A percentile compares a stretch with the other conserved stretches of the same genome.
Conservation (phyloP, 2,329 filamentous ascomycete species). For the Xylariaceae sp. region DNA sequence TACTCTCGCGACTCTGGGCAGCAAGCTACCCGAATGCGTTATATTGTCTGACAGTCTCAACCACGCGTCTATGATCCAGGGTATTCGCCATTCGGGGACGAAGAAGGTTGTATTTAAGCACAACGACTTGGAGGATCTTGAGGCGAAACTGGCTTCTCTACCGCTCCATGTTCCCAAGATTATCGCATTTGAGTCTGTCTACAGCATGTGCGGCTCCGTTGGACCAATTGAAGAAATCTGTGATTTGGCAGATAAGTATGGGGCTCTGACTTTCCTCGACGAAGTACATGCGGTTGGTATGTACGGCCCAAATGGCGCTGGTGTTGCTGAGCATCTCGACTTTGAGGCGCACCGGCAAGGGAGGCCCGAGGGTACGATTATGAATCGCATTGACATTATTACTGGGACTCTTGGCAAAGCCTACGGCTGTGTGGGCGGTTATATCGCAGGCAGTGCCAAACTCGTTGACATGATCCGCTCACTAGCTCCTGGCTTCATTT, state of each 20-base stretch:
- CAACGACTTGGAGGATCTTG: conserved; percentile 90
- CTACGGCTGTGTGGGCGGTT: conserved; percentile 95
- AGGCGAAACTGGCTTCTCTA: conserved; percentile 85
- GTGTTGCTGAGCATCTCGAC: conserved; percentile 95
- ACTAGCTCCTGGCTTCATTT: conserved; percentile 95
- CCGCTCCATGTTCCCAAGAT: conserved; percentile 88
- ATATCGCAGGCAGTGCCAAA: conserved; percentile 85
- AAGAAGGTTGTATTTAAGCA: conserved; percentile 99
- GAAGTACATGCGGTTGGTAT: conserved; percentile 99
- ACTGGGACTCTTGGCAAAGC: conserved; percentile 96
- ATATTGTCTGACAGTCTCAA: conserved; percentile 97
- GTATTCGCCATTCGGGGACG: conserved; percentile 93
- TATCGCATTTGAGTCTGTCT: conserved; percentile 97
- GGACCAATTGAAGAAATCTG: conserved; percentile 95
- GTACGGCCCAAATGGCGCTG: conserved; percentile 94
- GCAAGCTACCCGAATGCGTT: conserved; percentile 92
- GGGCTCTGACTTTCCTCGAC: conserved; percentile 93
- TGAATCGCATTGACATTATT: conserved; percentile 97
- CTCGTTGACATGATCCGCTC: conserved; percentile 92
- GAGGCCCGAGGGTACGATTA: conserved; percentile 73
- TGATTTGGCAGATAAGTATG: conserved; percentile 95
- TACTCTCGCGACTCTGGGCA: conserved; percentile 92
- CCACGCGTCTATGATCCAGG: conserved; percentile 99
- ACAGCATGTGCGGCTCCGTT: conserved; percentile 98
- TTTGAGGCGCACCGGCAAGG: conserved; percentile 80